Evolutionary conservation across 768 basidiomycete species (phyloP).

Genomic region (Macrolepiota albuminosa): DNA sequence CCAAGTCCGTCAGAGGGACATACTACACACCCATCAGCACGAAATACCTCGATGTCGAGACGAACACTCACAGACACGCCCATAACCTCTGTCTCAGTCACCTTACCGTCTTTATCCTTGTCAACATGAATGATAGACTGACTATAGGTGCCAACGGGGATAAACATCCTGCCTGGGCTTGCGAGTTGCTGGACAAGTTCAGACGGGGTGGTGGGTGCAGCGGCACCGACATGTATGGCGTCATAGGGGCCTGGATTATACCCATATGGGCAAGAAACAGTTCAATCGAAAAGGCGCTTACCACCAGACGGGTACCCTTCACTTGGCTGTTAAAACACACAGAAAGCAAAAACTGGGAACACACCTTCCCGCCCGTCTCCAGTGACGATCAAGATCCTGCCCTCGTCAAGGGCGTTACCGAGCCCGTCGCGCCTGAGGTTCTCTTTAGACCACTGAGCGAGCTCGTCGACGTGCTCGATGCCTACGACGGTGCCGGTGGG

Average conservation of each 20-base stretch:
- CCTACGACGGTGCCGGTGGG: constrained; percentile 67
- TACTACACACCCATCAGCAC: constrained; percentile 35
- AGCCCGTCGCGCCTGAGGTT: constrained; percentile 72
- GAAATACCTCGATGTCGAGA: neutral
- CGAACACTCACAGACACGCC: constrained; percentile 64
- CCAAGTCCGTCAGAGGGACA: constrained; percentile 63
- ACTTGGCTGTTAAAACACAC: neutral
- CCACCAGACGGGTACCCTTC: constrained; percentile 33
- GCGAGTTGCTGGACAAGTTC: constrained; percentile 76
- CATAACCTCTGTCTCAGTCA: constrained; percentile 66
- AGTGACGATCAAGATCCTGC: constrained; percentile 54
- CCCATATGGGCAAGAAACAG: neutral
- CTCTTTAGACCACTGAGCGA: constrained; percentile 62
- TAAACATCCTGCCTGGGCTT: constrained; percentile 80
- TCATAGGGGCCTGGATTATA: constrained; percentile 55
- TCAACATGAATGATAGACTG: constrained; percentile 75
- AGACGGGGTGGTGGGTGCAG: constrained; percentile 69
- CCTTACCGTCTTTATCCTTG: constrained; percentile 65
- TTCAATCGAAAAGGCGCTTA: constrained; percentile 9
- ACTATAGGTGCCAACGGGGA: constrained; percentile 68
- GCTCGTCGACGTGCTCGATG: constrained; percentile 84
- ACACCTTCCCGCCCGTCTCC: constrained; percentile 80
- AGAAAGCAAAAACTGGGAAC: neutral
- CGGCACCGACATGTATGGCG: constrained; percentile 93
- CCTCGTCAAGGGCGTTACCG: constrained; percentile 44